Percentiles rank a stretch among this genome's conserved stretches.
These are phyloP conservation scores for Betula pendula DNA, from an alignment of 306 rosid species.

Conservation along the genomic window DNA sequence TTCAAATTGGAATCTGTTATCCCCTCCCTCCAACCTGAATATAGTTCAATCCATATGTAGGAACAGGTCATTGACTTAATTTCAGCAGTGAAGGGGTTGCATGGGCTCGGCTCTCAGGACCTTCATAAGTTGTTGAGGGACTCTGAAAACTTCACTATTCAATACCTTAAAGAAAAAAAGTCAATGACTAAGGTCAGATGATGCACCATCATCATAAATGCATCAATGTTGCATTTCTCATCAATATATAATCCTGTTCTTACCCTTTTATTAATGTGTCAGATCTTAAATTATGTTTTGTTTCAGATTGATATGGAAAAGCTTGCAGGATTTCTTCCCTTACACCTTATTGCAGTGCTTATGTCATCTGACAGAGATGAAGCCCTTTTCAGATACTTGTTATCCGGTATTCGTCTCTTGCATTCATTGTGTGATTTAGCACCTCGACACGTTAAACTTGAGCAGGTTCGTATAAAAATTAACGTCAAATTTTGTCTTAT, in stretches of 20 bases:
- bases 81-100: slow-evolving; percentile 69
- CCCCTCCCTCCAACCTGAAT: slow-evolving; percentile 14
- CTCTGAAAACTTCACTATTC: slow-evolving; percentile 66
- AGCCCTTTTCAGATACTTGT: slow-evolving; percentile 57
- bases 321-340: slow-evolving; percentile 77
- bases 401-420: slow-evolving; percentile 77
- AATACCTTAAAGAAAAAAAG: slow-evolving; percentile 49
- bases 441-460: slow-evolving; percentile 73
- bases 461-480: slow-evolving; percentile 60
- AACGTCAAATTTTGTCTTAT: slow-evolving; percentile 12
- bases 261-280: slow-evolving; percentile 20
- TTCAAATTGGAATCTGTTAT: not conserved
- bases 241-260: not conserved
- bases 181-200: slow-evolving; percentile 54
- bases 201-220: slow-evolving; percentile 2
- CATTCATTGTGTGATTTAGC: slow-evolving; percentile 91
- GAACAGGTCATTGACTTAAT: slow-evolving; percentile 66
- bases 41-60: slow-evolving; percentile 29
- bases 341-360: slow-evolving; percentile 69
- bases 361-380: slow-evolving; percentile 62
- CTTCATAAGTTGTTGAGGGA: slow-evolving; percentile 69
- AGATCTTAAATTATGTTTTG: slow-evolving; percentile 29
- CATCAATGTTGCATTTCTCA: slow-evolving; percentile 14
- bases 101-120: slow-evolving; percentile 60
- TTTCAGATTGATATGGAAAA: slow-evolving; percentile 82